These are phyloP conservation scores for Starmerella roubikii DNA, from an alignment of 805 yeast genomes.

Conservation along the genomic window DNA sequence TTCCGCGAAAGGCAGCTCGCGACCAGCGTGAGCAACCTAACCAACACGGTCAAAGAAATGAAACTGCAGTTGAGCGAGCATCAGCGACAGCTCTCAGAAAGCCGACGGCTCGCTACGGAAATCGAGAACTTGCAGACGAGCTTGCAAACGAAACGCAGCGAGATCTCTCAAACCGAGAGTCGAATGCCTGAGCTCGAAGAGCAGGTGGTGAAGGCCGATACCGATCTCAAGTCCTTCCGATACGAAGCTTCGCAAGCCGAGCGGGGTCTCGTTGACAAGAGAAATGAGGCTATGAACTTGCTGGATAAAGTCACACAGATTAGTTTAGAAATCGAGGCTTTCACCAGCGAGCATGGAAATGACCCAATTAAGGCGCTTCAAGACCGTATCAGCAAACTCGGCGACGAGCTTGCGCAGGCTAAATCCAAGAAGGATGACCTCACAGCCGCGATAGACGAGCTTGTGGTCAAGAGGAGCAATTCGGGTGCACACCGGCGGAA, in stretches of 20 bases:
- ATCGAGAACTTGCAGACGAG: not conserved
- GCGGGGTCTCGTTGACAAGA: constrained; percentile 5
- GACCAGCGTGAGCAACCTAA: not conserved
- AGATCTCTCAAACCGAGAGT: not conserved
- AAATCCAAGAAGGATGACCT: not conserved
- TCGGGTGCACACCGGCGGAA: constrained; percentile 49
- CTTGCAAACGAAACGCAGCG: not conserved
- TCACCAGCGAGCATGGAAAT: constrained; percentile 2
- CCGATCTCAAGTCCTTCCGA: constrained; percentile 1
- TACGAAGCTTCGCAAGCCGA: constrained; percentile 5
- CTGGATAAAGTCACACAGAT: constrained; percentile 8
- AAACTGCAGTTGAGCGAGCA: constrained; percentile 17
- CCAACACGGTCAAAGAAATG: constrained; percentile 10
- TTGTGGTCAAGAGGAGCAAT: constrained; percentile 22
- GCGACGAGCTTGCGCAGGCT: not conserved
- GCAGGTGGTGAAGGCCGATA: not conserved
- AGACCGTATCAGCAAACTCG: not conserved
- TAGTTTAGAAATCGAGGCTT: constrained; percentile 7
- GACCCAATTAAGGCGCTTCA: constrained; percentile 8
- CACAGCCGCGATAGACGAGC: constrained; percentile 1
- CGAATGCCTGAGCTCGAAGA: constrained; percentile 1
- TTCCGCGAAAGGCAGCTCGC: not conserved
- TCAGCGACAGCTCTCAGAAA: constrained; percentile 9
- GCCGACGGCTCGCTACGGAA: not conserved
- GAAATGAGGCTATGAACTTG: not conserved